Evolutionary conservation across 192 early-diverging fungal species (phyloP).

Genomic region (Coemansia sp.): DNA sequence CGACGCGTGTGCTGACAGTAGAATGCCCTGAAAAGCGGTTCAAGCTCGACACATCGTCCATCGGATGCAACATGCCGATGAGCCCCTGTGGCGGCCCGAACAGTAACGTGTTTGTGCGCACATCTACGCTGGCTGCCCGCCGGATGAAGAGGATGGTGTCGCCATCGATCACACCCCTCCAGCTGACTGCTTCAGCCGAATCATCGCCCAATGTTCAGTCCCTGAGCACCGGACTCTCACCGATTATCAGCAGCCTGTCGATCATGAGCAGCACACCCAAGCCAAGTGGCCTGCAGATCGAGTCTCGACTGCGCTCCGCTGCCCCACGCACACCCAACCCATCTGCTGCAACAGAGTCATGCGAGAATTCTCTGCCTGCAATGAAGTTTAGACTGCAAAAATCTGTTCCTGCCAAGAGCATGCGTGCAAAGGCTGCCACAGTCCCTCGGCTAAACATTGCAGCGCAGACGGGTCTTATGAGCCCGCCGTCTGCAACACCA

Average conservation of each 20-base stretch:
- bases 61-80: not conserved
- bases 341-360: not conserved
- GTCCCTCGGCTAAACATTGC: slow-evolving; percentile 33
- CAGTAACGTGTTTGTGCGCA: slow-evolving; percentile 8
- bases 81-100: slow-evolving; percentile 4
- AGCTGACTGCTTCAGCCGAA: slow-evolving; percentile 2
- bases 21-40: slow-evolving; percentile 5
- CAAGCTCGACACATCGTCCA: slow-evolving; percentile 5
- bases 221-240: slow-evolving; percentile 43
- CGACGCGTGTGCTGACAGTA: slow-evolving; percentile 1
- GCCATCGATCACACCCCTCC: slow-evolving; percentile 11
- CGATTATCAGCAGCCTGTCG: slow-evolving; percentile 39
- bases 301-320: slow-evolving; percentile 3
- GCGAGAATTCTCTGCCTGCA: slow-evolving; percentile 1
- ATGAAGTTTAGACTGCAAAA: slow-evolving; percentile 40
- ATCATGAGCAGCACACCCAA: slow-evolving; percentile 13
- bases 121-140: slow-evolving; percentile 7
- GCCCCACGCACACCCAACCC: not conserved
- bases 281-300: not conserved
- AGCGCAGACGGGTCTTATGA: slow-evolving; percentile 29
- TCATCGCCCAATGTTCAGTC: not conserved
- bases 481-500: slow-evolving; percentile 27
- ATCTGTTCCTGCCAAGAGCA: slow-evolving; percentile 20
- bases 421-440: slow-evolving; percentile 7
- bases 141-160: slow-evolving; percentile 14